These are phyloP conservation scores for Escovopsis weberi DNA, from an alignment of 2,329 filamentous ascomycete genomes.

Conservation along the genomic window DNA sequence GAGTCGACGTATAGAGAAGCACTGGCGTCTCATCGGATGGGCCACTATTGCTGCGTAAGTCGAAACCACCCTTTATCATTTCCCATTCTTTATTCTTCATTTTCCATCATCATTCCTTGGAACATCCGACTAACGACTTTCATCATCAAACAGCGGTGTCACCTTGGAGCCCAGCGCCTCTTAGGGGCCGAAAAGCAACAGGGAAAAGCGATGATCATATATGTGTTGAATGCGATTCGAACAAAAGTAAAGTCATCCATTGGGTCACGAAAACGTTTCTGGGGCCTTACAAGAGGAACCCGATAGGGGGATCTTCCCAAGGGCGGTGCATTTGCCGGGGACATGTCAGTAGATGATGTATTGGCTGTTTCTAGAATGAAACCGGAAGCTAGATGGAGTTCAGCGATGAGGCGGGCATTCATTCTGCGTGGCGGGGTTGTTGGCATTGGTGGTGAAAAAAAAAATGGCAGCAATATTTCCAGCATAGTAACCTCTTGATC, in stretches of 20 bases:
- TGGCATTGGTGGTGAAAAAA: neutral
- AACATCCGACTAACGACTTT: slow-evolving; percentile 10
- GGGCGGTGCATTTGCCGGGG: neutral
- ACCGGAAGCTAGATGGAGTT: neutral
- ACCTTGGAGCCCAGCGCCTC: slow-evolving; percentile 37
- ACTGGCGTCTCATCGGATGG: slow-evolving; percentile 93
- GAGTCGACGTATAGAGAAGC: slow-evolving; percentile 94
- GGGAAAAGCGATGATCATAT: neutral
- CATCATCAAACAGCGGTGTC: slow-evolving; percentile 29
- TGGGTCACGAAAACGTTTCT: too few species aligned
- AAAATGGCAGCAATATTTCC: neutral
- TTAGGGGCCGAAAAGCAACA: slow-evolving; percentile 14
- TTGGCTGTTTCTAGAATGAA: slow-evolving; percentile 4
- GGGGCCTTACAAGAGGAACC: neutral
- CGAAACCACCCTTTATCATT: neutral
- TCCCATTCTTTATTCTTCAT: neutral
- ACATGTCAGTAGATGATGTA: slow-evolving; percentile 7
- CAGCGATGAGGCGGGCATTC: neutral
- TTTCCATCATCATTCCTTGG: neutral
- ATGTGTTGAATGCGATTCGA: neutral
- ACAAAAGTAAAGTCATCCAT: too few species aligned
- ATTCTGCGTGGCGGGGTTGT: neutral
- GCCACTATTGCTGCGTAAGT: slow-evolving; percentile 61
- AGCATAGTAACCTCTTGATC: neutral
- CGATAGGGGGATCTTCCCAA: neutral